Base-by-base conservation (phyloP, 1,284 basidiomycete genomes). In the Neonothopanus nambi region DNA sequence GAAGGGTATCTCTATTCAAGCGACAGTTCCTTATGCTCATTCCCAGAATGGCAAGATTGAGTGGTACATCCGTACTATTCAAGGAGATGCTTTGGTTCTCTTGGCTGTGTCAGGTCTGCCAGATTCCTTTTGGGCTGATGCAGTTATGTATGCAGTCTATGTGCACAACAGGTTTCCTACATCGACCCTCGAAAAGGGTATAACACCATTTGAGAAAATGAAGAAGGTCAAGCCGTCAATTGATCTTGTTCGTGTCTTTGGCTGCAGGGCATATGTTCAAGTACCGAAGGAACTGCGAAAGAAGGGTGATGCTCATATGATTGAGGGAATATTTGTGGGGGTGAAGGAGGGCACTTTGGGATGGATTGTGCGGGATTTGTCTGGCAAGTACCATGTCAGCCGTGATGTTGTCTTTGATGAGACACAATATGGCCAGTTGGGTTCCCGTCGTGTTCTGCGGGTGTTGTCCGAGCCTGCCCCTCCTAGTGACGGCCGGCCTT, bases 11-110 rank as follows among this genome's bases (percentile, higher is more conserved):
- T 1, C 15, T 7, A 33, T 28, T 2, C 40, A 49, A 7, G 1
- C 20, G 13, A 54, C 48, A 7, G 53, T 35, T 2, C 61, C 66
- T 0, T 65, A 70, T 59, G 60, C 63, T 4, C 67, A 67, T 45
- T 53, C 60, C 8, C 63, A 69, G 48, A 73, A 72, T 56, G 67
- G 72, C 1, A 65, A 67, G 17, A 61, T 61, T 5, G 69, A 75
- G 57, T 52, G 63, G 0, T 59, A 65, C 24, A 67, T 72, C 44
- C 42, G 65, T 0, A 68, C 65, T 0, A 56, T 72, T 6, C 61
- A 64, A 8, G 67, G 69, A 5, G 45, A 47, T 15, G 45, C 45
- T 5, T 33, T 47, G 13, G 41, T 64, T 0, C 50, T 71, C 3
- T 49, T 70, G 4, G 55, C 60, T 1, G 63, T 63, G 2, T 51